Conservation (phyloP, 257 asterid species). For the Gardenia jasminoides region DNA sequence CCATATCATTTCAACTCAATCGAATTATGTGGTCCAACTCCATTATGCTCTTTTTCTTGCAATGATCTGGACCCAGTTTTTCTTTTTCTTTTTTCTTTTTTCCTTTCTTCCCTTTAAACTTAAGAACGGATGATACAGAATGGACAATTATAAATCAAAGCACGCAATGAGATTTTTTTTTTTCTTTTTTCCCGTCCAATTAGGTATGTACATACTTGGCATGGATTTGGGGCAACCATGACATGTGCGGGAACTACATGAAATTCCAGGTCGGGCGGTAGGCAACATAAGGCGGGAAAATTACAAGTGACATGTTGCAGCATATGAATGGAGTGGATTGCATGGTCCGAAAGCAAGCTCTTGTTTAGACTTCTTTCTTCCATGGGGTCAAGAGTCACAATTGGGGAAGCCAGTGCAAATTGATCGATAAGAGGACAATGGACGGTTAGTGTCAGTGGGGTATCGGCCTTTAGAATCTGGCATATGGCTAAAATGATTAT, state of each 20-base stretch:
- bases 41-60: neutral
- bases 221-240: neutral
- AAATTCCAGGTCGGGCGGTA: neutral
- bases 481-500: constrained; percentile 11
- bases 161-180: neutral
- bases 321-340: constrained; percentile 19
- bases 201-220: neutral
- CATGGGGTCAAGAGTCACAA: constrained; percentile 10
- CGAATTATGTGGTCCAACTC: neutral
- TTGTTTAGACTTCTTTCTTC: neutral
- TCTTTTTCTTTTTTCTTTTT: too few relatives aligned
- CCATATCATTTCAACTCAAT: neutral
- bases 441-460: neutral
- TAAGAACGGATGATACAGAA: neutral
- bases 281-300: constrained; percentile 11
- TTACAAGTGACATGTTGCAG: neutral
- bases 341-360: constrained; percentile 36
- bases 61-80: neutral
- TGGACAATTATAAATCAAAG: neutral
- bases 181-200: neutral
- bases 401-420: neutral
- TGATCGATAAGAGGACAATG: neutral
- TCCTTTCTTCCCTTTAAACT: neutral
- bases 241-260: neutral
- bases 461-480: constrained; percentile 1